Evolutionary conservation across 768 basidiomycete species (phyloP).

Genomic region (Leccinum broughii): DNA sequence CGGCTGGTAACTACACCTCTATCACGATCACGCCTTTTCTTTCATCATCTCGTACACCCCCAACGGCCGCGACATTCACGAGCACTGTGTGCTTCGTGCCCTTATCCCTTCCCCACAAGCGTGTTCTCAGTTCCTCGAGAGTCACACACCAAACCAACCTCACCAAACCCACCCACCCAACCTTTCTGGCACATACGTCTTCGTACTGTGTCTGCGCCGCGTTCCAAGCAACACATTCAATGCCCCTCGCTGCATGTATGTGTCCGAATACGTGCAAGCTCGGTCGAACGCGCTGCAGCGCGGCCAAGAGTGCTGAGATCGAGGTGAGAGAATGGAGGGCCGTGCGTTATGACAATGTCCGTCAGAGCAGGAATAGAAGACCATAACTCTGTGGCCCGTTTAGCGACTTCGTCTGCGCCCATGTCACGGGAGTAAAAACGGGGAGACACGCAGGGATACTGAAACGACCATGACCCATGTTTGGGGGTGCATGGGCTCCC

Average conservation of each 20-base stretch:
- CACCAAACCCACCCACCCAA: conserved; percentile 2
- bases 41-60: conserved; percentile 11
- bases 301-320: conserved; percentile 4
- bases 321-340: conserved; percentile 1
- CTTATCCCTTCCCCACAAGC: background rate
- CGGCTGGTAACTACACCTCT: conserved; percentile 1
- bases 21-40: conserved; percentile 5
- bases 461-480: conserved; percentile 9
- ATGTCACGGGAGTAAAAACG: background rate
- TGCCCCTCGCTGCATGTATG: conserved; percentile 12
- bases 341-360: background rate
- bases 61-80: conserved; percentile 8
- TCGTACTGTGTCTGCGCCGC: conserved; percentile 8
- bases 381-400: conserved; percentile 1
- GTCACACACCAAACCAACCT: conserved; percentile 2
- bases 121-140: background rate
- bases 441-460: conserved; percentile 10
- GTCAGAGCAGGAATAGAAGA: background rate
- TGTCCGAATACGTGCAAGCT: conserved; percentile 12
- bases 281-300: conserved; percentile 9
- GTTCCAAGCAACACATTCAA: conserved; percentile 4
- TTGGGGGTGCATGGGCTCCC: conserved; percentile 13
- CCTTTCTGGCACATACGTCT: conserved; percentile 4
- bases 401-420: background rate
- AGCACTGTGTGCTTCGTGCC: background rate